Percentiles rank a stretch among this genome's conserved stretches.
Conservation (phyloP, 768 basidiomycete species). For the Amanita subjunquillea region DNA sequence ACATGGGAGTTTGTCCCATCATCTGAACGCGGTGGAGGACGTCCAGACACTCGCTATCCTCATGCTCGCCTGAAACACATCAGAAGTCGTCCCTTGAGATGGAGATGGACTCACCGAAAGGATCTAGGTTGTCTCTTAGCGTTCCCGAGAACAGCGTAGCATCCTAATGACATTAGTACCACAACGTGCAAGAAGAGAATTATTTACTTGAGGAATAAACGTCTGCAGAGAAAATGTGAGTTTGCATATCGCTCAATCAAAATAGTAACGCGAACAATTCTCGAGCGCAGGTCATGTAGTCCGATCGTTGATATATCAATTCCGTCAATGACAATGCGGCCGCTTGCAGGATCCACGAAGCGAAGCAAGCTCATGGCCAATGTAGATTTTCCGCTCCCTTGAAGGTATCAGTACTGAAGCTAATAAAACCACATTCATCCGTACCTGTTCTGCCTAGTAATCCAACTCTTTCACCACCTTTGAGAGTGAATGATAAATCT, state of each 20-base stretch:
- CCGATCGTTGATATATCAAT: constrained; percentile 84
- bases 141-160: constrained; percentile 77
- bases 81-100: background rate
- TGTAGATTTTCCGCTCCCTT: constrained; percentile 21
- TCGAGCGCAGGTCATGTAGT: constrained; percentile 71
- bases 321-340: constrained; percentile 76
- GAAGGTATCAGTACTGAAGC: constrained; percentile 25
- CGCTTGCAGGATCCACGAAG: constrained; percentile 65
- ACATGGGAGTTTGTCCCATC: constrained; percentile 37
- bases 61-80: constrained; percentile 47
- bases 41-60: constrained; percentile 71
- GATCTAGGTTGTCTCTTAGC: constrained; percentile 65
- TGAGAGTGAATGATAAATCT: constrained; percentile 62
- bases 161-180: constrained; percentile 25
- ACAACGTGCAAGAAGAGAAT: background rate
- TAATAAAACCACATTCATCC: background rate
- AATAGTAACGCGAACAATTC: constrained; percentile 36
- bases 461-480: constrained; percentile 66
- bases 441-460: constrained; percentile 67
- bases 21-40: constrained; percentile 78
- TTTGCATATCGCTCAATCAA: constrained; percentile 3
- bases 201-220: constrained; percentile 56
- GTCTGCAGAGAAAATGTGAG: constrained; percentile 31
- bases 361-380: constrained; percentile 1
- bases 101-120: constrained; percentile 36